Conservation (phyloP, 2,329 filamentous ascomycete genomes). For the Lomentospora prolificans region DNA sequence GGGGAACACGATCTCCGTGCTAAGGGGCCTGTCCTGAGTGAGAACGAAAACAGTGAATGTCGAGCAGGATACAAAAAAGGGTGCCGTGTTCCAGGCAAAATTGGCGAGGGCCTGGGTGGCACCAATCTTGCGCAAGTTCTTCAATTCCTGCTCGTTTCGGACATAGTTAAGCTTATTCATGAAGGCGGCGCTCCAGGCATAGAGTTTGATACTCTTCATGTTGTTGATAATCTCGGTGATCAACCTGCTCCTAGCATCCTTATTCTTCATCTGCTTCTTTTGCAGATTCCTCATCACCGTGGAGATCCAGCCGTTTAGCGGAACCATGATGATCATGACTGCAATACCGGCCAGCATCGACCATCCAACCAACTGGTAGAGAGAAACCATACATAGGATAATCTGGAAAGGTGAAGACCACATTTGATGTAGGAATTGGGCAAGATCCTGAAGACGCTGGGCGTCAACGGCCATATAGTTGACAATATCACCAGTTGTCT, state of each 20-base stretch:
- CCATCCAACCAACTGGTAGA: slow-evolving; percentile 89
- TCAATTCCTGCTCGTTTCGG: slow-evolving; percentile 89
- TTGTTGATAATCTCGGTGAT: slow-evolving; percentile 99
- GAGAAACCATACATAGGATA: slow-evolving; percentile 83
- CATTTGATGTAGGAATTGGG: slow-evolving; percentile 88
- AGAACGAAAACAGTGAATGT: slow-evolving; percentile 93
- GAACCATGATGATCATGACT: slow-evolving; percentile 96
- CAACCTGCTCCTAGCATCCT: slow-evolving; percentile 81
- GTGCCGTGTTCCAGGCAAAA: slow-evolving; percentile 96
- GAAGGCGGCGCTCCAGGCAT: slow-evolving; percentile 94
- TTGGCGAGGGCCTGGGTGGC: slow-evolving; percentile 90
- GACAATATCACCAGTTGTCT: slow-evolving; percentile 95
- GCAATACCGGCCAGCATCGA: slow-evolving; percentile 94
- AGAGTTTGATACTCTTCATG: slow-evolving; percentile 99
- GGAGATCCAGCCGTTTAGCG: slow-evolving; percentile 85
- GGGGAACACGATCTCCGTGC: slow-evolving; percentile 92
- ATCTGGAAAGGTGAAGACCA: slow-evolving; percentile 99
- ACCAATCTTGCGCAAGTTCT: slow-evolving; percentile 91
- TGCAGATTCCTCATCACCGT: slow-evolving; percentile 89
- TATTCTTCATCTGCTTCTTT: slow-evolving; percentile 98
- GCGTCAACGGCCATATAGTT: slow-evolving; percentile 99
- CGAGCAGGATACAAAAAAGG: slow-evolving; percentile 93
- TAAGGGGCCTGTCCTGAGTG: slow-evolving; percentile 69
- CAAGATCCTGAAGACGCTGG: slow-evolving; percentile 86
- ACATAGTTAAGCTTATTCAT: slow-evolving; percentile 97